Evolutionary conservation across 192 early-diverging fungal species (phyloP), one percentile per base, ranked within the genome.

Genomic region (Coemansia sp.): DNA sequence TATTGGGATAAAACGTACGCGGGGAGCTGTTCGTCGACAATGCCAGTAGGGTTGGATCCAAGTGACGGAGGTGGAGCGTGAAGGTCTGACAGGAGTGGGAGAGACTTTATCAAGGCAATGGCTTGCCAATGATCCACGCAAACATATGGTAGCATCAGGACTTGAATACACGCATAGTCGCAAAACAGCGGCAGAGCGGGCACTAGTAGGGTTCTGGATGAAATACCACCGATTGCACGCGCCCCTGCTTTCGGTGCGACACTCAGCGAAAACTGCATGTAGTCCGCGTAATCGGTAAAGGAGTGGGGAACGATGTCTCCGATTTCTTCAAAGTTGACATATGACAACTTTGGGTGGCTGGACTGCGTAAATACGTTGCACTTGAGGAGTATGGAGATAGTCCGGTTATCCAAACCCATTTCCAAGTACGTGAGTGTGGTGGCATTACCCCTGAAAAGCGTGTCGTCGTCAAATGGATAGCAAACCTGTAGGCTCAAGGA

Each of bases 391-490:
- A 52, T 20, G 3, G 16, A 9, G 18, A 9, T 20, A 16, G 51
- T 20, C 18, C 18, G 9, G 20, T 4, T n/a, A 9, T n/a, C 22
- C n/a, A 52, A 20, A 9, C 8, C 20, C 51, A 52, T n/a, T 20
- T 24, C n/a, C 51, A 52, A 20, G 22, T 52, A 52, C 6, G 20
- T 20, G 51, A 52, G 51, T 10, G 51, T 52, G n/a, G 36, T 9
- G 8, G 36, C 36, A 36, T 36, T 36, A 36, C 36, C 36, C 36
- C 36, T 36, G 8, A 36, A 52, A 10, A 52, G 18, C 22, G 51
- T 24, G 51, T 52, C 51, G n/a, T 52, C 51, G 51, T 20, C n/a
- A 20, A 52, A 52, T 22, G 51, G 51, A 52, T 52, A 52, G 51
- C 13, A 5, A 52, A 24, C n/a, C 13, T 52, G 18, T 20, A 52